A percentile compares a stretch with the other conserved stretches of the same genome.
These are phyloP conservation scores for Tetrahymena thermophila DNA, from an alignment of 73 alveolate genomes.

Conservation along the genomic window DNA sequence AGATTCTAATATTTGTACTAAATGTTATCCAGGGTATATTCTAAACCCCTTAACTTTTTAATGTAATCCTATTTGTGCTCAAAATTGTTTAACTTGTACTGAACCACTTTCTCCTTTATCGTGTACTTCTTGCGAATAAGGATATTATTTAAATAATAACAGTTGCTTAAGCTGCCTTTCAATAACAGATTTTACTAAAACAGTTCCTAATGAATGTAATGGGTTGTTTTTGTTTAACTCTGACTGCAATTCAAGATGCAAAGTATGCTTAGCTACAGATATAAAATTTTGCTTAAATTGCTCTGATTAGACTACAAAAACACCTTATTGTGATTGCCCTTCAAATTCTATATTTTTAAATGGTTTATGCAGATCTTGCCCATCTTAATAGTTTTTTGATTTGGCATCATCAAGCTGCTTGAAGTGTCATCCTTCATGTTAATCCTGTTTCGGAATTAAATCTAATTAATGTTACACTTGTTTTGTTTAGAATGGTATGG, in stretches of 20 bases:
- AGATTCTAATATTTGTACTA: not conserved
- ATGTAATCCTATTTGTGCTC: not conserved
- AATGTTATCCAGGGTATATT: not conserved
- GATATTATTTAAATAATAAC: not conserved
- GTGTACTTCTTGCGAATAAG: not conserved
- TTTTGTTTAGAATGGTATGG: not conserved
- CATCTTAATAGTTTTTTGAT: not conserved
- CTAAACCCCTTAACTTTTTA: not conserved
- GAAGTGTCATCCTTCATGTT: not conserved
- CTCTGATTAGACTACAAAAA: not conserved
- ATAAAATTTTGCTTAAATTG: not conserved
- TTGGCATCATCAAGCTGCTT: not conserved
- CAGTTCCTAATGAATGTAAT: not conserved
- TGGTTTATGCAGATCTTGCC: not conserved
- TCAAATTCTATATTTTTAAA: not conserved
- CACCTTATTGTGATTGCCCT: not conserved
- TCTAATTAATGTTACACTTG: not conserved
- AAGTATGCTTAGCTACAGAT: not conserved
- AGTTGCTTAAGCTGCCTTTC: not conserved
- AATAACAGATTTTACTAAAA: not conserved
- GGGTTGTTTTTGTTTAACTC: not conserved
- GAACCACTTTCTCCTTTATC: not conserved
- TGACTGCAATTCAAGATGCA: not conserved
- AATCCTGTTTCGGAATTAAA: not conserved
- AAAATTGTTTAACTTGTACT: not conserved